Evolutionary conservation across 2,329 filamentous ascomycete genomes (phyloP), one percentile per base, ranked within the genome.

Genomic region (Elsinoe fawcettii): DNA sequence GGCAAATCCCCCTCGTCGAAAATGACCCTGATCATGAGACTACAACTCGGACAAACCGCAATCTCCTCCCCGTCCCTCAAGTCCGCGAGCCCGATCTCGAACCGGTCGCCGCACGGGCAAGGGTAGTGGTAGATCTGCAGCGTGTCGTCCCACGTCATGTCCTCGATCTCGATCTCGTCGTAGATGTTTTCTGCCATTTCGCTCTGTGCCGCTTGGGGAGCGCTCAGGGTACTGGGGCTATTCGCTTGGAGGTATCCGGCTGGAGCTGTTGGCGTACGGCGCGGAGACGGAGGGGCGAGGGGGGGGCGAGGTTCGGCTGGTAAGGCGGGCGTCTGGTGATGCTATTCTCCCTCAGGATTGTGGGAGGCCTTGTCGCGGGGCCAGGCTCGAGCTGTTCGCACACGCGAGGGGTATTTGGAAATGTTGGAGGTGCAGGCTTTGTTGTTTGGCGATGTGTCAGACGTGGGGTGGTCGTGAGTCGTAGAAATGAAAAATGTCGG

Each of bases 161-260:
- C 93, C 63, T 97, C 92, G 76, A 97, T 96, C 72, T 97, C 92
- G 73, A 97, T 92, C 74, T 96, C 92, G 69, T 97, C 92, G 77
- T 96, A 97, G 70, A 96, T 88, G 64, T 68, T 68, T 18, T 66
- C 66, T 46, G 59, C 53, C 59, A 60, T 60, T 22, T 56, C 44
- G 14, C 14, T 3, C 8, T 20, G n/a, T n/a, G n/a, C n/a, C n/a
- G n/a, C n/a, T 20, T 43, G 16, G 37, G n/a, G 16, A 43, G 16
- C n/a, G n/a, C n/a, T n/a, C n/a, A n/a, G n/a, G n/a, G n/a, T n/a
- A n/a, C n/a, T n/a, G n/a, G n/a, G n/a, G n/a, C n/a, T n/a, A n/a
- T n/a, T n/a, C n/a, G n/a, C n/a, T n/a, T n/a, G n/a, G n/a, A n/a
- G n/a, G n/a, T n/a, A n/a, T n/a, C n/a, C n/a, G n/a, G n/a, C n/a